A percentile compares a stretch with the other conserved stretches of the same genome.
Evolutionary conservation across 768 basidiomycete species (phyloP).

Genomic region (Kwoniella sp.): DNA sequence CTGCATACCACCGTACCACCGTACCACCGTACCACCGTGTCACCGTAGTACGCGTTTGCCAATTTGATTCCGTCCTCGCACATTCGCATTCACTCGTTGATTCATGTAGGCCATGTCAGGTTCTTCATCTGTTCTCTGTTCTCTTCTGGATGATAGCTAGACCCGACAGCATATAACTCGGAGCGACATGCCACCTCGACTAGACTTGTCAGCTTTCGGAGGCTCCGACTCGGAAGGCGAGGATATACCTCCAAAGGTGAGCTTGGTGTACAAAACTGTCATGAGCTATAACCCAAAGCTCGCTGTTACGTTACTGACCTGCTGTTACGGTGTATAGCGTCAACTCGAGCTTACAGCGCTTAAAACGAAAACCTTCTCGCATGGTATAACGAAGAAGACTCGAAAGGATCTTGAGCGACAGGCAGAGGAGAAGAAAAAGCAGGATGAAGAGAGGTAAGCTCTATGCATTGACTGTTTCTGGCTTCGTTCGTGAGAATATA

Average conservation of each 20-base stretch:
- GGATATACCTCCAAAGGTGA: conserved; percentile 40
- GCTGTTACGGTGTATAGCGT: conserved; percentile 60
- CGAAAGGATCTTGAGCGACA: conserved; percentile 90
- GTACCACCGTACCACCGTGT: background rate
- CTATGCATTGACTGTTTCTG: too few relatives aligned
- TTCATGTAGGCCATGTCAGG: too few relatives aligned
- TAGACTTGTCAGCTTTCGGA: conserved; percentile 54
- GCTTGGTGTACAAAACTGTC: background rate
- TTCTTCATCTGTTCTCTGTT: too few relatives aligned
- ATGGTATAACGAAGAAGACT: conserved; percentile 83
- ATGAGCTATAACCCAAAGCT: too few relatives aligned
- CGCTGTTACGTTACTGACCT: too few relatives aligned
- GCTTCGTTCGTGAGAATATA: too few relatives aligned
- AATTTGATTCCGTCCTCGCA: conserved; percentile 19
- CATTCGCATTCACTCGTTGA: background rate
- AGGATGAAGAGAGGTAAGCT: conserved; percentile 58
- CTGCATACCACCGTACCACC: background rate
- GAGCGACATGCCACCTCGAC: conserved; percentile 42
- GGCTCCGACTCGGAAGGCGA: conserved; percentile 54
- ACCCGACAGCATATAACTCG: too few relatives aligned
- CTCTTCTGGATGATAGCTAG: too few relatives aligned
- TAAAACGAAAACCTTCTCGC: conserved; percentile 80
- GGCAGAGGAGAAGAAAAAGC: conserved; percentile 79
- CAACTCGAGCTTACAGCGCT: conserved; percentile 75
- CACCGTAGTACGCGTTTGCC: background rate